Evolutionary conservation across 192 early-diverging fungal species (phyloP), one percentile per base, ranked within the genome.

Genomic region (Coemansia sp.): DNA sequence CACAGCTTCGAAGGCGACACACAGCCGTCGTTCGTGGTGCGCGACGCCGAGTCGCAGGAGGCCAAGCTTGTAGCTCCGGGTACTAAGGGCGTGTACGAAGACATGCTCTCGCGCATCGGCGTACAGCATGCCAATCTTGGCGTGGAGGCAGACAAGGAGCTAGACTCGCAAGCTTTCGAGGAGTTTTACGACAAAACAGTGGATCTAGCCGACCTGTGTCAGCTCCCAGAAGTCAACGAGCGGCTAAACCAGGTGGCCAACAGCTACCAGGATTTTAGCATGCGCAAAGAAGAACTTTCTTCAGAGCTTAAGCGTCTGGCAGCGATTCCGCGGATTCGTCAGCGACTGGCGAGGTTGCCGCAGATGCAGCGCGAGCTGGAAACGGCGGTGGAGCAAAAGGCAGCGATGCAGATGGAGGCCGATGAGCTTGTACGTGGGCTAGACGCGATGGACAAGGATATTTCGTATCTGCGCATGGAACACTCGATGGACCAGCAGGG

Each of bases 101-200:
- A 82, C 62, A 82, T 82, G 79, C 65, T 82, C 3, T 61, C 75
- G 57, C 74, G 79, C 7, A 76, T 82, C 16, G 79, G 79, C 28
- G 79, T 82, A 7, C 79, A 82, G 50, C 73, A 82, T 38, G 75
- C 71, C 4, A 82, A 76, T 38, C 30, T 82, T 30, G 71, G 74
- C 7, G 66, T 72, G 11, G 78, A 80, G 7, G 64, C 49, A 3
- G 66, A 67, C 45, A 71, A 72, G 38, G 79, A 76, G 50, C 59
- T 82, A 61, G 79, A 82, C 36, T 45, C 74, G 20, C 73, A 70
- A 61, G 79, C 73, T 18, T 82, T 82, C 18, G 79, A 82, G 18
- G 75, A 82, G 64, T 82, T 82, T 38, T 82, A 82, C 64, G 75
- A 82, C 63, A 82, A 82, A 40, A 82, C 79, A 0, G 79, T 82